Conservation (phyloP, 2,329 filamentous ascomycete genomes). For the Fonsecaea monophora region DNA sequence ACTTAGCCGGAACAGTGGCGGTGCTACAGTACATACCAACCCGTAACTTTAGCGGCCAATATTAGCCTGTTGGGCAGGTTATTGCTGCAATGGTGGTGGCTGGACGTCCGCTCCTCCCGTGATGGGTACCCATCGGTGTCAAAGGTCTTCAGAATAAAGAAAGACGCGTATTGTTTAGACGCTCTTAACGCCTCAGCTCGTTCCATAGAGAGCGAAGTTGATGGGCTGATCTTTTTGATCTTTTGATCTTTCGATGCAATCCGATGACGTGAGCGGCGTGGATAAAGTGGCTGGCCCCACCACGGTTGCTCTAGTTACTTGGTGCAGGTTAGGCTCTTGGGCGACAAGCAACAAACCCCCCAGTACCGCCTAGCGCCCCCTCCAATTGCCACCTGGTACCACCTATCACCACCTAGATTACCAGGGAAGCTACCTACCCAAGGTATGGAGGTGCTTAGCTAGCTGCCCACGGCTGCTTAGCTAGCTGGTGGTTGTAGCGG, state of each 20-base stretch:
- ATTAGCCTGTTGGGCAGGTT: slow-evolving; percentile 2
- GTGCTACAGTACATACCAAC: background rate
- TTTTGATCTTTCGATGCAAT: slow-evolving; percentile 7
- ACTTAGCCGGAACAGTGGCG: background rate
- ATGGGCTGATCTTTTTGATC: slow-evolving; percentile 2
- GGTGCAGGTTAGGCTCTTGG: background rate
- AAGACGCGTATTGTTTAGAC: background rate
- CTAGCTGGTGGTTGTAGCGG: background rate
- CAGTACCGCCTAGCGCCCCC: background rate
- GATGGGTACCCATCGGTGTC: background rate
- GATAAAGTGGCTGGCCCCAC: background rate
- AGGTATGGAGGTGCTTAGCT: background rate
- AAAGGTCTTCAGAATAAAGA: background rate
- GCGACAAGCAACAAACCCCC: background rate
- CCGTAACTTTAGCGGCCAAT: background rate
- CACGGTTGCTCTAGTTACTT: slow-evolving; percentile 16
- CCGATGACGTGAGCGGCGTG: slow-evolving; percentile 24
- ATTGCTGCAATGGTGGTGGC: background rate
- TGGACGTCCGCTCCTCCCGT: background rate
- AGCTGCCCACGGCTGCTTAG: background rate
- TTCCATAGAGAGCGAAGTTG: background rate
- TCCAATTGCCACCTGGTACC: background rate
- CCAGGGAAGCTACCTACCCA: too few species aligned
- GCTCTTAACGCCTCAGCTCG: background rate
- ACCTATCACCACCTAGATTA: background rate